Percentiles rank a stretch among this genome's conserved stretches.
These are phyloP conservation scores for Quercus alba DNA, from an alignment of 306 rosid genomes.

Conservation along the genomic window DNA sequence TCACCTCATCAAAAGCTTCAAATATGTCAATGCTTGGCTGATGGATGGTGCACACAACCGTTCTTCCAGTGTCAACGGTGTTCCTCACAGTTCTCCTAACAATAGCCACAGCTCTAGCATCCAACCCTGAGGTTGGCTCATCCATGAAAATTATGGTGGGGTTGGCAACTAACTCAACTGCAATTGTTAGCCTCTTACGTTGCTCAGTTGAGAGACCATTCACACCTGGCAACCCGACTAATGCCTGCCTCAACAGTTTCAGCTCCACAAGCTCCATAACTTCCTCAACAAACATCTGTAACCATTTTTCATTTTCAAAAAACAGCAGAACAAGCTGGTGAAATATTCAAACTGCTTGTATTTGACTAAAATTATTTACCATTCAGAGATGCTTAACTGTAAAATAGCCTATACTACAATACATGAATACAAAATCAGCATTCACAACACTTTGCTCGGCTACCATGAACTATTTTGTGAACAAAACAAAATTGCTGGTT, in stretches of 20 bases:
- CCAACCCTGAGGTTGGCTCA: conserved; percentile 59
- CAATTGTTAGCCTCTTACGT: no score
- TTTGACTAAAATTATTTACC: neutral
- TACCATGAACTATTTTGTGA: no score
- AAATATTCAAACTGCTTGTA: neutral
- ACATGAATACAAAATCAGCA: neutral
- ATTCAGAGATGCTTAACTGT: neutral
- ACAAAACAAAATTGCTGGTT: no score
- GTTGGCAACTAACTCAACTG: no score
- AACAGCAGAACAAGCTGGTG: neutral
- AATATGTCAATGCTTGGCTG: no score
- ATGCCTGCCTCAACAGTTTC: conserved; percentile 32
- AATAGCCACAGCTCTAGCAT: conserved; percentile 43
- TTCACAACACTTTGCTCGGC: neutral
- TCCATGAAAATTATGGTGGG: conserved; percentile 43
- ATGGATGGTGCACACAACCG: no score
- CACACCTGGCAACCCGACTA: conserved; percentile 54
- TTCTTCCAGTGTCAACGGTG: no score
- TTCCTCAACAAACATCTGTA: conserved; percentile 48
- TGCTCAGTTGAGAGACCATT: neutral
- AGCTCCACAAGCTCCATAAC: conserved; percentile 56
- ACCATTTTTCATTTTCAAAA: neutral
- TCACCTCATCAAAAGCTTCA: no score
- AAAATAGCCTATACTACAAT: neutral
- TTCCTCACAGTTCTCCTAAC: no score